Evolutionary conservation across 192 early-diverging fungal genomes (phyloP).

Genomic region (Backusella tarrabulga): DNA sequence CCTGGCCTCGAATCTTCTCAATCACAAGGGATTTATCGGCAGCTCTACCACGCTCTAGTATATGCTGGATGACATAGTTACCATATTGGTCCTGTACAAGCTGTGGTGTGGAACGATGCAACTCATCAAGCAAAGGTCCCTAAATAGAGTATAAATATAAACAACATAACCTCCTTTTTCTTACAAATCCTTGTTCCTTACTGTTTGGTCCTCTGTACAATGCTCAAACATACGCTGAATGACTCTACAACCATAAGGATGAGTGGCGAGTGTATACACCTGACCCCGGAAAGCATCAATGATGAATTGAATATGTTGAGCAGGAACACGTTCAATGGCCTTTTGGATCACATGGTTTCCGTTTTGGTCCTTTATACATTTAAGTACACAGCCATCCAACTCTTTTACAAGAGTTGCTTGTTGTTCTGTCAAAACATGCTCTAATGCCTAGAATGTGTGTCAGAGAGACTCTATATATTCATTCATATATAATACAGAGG

Average conservation of each 20-base stretch:
- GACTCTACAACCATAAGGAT: conserved; percentile 98
- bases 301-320: conserved; percentile 93
- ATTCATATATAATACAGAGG: background rate
- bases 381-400: conserved; percentile 92
- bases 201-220: conserved; percentile 85
- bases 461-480: background rate
- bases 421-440: conserved; percentile 89
- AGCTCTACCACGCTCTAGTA: conserved; percentile 90
- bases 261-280: conserved; percentile 93
- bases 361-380: conserved; percentile 99
- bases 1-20: conserved; percentile 87
- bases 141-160: conserved; percentile 13
- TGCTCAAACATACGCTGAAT: conserved; percentile 99
- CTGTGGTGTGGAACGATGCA: conserved; percentile 88
- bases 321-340: conserved; percentile 94
- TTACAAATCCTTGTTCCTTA: conserved; percentile 11
- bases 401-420: conserved; percentile 90
- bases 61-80: conserved; percentile 99
- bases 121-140: conserved; percentile 87
- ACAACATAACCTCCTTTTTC: background rate
- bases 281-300: conserved; percentile 97
- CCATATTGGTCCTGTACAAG: conserved; percentile 99
- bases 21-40: conserved; percentile 87
- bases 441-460: conserved; percentile 61
- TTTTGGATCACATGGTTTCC: conserved; percentile 99